These are phyloP conservation scores for Microbotryum lychnidis-dioicae DNA, from an alignment of 1,284 basidiomycete species.

Conservation along the genomic window DNA sequence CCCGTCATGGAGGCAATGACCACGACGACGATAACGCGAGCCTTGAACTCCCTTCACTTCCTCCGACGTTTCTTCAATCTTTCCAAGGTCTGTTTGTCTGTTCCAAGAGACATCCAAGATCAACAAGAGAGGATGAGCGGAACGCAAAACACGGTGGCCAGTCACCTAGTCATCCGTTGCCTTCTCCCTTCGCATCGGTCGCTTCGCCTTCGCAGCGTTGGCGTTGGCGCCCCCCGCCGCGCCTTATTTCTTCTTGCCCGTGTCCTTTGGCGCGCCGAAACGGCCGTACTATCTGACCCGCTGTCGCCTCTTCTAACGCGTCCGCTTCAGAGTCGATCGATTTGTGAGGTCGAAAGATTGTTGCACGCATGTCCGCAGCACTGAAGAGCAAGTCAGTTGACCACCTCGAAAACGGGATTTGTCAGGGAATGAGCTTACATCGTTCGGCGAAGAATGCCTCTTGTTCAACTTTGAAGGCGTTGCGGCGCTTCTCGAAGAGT, in stretches of 20 bases:
- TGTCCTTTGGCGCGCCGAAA: constrained; percentile 37
- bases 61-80: constrained; percentile 75
- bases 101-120: neutral
- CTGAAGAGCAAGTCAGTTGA: neutral
- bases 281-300: constrained; percentile 46
- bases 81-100: constrained; percentile 59
- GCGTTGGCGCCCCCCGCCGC: constrained; percentile 56
- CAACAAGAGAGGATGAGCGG: too few relatives aligned
- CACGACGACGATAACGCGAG: neutral
- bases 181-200: constrained; percentile 52
- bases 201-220: constrained; percentile 30
- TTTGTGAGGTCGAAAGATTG: constrained; percentile 73
- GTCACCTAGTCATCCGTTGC: constrained; percentile 82
- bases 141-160: constrained; percentile 43
- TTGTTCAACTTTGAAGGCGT: constrained; percentile 41
- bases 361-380: neutral
- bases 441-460: constrained; percentile 71
- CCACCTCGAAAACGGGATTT: neutral
- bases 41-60: constrained; percentile 7
- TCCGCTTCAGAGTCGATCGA: constrained; percentile 74
- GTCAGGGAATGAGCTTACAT: constrained; percentile 53
- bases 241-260: constrained; percentile 51
- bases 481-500: constrained; percentile 60
- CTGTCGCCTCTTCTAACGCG: constrained; percentile 61
- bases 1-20: too few relatives aligned